phyloP scores from a whole-genome alignment of 2,329 filamentous ascomycete species.

The Alternaria triticimaculans region DNA sequence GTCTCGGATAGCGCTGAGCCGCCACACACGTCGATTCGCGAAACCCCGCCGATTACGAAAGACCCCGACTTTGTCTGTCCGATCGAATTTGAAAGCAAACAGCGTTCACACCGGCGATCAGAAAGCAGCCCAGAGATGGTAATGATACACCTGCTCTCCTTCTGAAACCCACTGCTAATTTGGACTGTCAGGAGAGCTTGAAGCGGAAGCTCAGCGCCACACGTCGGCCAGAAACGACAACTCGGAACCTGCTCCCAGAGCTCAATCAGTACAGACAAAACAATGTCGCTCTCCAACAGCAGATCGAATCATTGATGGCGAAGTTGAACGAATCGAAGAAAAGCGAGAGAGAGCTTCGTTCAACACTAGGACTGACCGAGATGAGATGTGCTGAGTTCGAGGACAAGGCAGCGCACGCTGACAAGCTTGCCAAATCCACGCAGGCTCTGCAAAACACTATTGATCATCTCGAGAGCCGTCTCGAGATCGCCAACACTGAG shows the following conservation, averaged over 20 bases:
- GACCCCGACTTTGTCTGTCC: conserved; percentile 30
- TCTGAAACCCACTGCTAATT: background rate
- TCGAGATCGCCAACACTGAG: conserved; percentile 51
- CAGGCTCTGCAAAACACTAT: conserved; percentile 47
- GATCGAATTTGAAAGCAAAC: conserved; percentile 34
- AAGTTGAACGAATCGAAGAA: conserved; percentile 51
- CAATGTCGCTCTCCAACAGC: conserved; percentile 42
- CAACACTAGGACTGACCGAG: conserved; percentile 41
- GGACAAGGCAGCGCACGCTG: conserved; percentile 35
- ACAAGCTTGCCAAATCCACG: conserved; percentile 31
- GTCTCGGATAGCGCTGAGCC: conserved; percentile 31
- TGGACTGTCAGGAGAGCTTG: conserved; percentile 33
- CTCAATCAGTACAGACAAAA: conserved; percentile 49
- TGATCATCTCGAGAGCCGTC: conserved; percentile 47
- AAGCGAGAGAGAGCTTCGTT: conserved; percentile 38
- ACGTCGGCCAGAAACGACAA: conserved; percentile 41
- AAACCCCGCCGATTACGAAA: conserved; percentile 23
- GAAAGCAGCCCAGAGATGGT: conserved; percentile 41
- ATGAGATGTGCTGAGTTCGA: conserved; percentile 38
- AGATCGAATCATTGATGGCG: conserved; percentile 49
- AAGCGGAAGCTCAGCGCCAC: conserved; percentile 48
- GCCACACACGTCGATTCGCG: conserved; percentile 30
- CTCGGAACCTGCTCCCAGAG: conserved; percentile 46
- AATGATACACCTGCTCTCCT: background rate
- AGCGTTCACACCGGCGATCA: conserved; percentile 27